Conservation (phyloP, 768 basidiomycete species). For the Dioszegia crocea region DNA sequence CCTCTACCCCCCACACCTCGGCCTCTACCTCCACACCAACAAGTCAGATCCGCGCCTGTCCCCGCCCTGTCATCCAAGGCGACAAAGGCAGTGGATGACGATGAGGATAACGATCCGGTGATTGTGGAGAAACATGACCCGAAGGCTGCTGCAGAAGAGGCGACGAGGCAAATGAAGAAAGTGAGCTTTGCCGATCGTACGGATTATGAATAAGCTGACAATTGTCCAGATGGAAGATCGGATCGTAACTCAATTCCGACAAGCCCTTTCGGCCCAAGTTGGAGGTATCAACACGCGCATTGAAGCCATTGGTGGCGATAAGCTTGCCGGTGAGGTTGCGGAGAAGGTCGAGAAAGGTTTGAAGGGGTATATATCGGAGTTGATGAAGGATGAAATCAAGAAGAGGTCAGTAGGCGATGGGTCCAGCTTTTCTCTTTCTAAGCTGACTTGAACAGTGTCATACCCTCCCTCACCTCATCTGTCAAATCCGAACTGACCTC, state of each 20-base stretch:
- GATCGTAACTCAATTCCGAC: slow-evolving; percentile 25
- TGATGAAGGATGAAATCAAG: slow-evolving; percentile 24
- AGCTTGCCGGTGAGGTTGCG: slow-evolving; percentile 21
- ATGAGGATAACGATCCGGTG: slow-evolving; percentile 3
- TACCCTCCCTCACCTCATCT: slow-evolving; percentile 20
- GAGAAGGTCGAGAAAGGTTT: slow-evolving; percentile 22
- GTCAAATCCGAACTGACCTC: slow-evolving; percentile 23
- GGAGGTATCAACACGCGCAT: slow-evolving; percentile 16
- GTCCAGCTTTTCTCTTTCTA: background rate
- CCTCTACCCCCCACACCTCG: background rate
- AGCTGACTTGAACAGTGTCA: slow-evolving; percentile 6
- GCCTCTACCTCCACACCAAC: background rate
- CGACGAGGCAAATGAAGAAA: slow-evolving; percentile 23
- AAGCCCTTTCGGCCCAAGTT: slow-evolving; percentile 20
- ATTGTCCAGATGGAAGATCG: slow-evolving; percentile 29
- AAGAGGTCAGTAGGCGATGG: slow-evolving; percentile 16
- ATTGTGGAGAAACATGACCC: background rate
- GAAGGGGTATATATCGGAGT: slow-evolving; percentile 15
- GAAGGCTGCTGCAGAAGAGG: slow-evolving; percentile 12
- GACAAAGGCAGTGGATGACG: background rate
- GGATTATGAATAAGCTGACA: background rate
- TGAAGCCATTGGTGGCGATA: slow-evolving; percentile 18
- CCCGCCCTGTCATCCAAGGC: too few relatives aligned
- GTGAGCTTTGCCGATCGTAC: slow-evolving; percentile 8
- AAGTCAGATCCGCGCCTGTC: too few relatives aligned